Conservation (phyloP, 2,329 filamentous ascomycete genomes). For the Ceratocystis alfenasii region DNA sequence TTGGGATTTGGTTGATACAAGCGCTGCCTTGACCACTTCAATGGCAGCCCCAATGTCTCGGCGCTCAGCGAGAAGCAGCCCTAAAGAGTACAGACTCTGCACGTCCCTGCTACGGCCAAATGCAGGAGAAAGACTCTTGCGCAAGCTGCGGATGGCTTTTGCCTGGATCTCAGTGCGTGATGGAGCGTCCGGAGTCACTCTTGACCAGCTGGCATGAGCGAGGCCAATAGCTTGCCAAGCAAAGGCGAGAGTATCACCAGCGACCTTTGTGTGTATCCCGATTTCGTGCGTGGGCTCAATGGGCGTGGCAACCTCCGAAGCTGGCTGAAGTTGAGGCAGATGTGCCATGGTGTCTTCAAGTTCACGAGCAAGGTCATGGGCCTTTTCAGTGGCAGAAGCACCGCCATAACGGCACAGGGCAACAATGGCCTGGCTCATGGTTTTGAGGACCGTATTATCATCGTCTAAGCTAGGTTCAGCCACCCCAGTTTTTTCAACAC, state of each 20-base stretch:
- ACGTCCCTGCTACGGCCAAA: slow-evolving; percentile 55
- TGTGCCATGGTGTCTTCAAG: slow-evolving; percentile 67
- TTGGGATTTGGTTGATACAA: slow-evolving; percentile 47
- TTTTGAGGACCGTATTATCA: slow-evolving; percentile 63
- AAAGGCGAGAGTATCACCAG: slow-evolving; percentile 50
- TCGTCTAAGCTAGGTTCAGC: slow-evolving; percentile 61
- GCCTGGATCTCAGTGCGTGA: slow-evolving; percentile 60
- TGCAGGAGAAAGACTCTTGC: slow-evolving; percentile 57
- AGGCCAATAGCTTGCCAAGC: slow-evolving; percentile 79
- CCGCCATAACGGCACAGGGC: slow-evolving; percentile 75
- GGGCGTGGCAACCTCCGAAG: slow-evolving; percentile 23
- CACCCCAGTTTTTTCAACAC: slow-evolving; percentile 67
- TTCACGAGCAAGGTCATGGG: slow-evolving; percentile 54
- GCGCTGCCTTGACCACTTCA: slow-evolving; percentile 64
- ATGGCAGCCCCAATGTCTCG: slow-evolving; percentile 70
- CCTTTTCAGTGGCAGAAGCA: slow-evolving; percentile 63
- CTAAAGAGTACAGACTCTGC: slow-evolving; percentile 68
- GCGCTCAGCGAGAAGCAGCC: slow-evolving; percentile 76
- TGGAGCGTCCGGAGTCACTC: slow-evolving; percentile 63
- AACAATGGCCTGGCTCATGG: slow-evolving; percentile 66
- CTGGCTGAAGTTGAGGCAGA: slow-evolving; percentile 31
- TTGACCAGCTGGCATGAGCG: slow-evolving; percentile 77
- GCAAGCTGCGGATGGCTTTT: slow-evolving; percentile 64
- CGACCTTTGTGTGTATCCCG: slow-evolving; percentile 36
- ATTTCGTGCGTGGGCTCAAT: slow-evolving; percentile 29